A percentile compares a stretch with the other conserved stretches of the same genome.
Conservation (phyloP, 805 yeast species). For the Saturnispora kantuleensis region DNA sequence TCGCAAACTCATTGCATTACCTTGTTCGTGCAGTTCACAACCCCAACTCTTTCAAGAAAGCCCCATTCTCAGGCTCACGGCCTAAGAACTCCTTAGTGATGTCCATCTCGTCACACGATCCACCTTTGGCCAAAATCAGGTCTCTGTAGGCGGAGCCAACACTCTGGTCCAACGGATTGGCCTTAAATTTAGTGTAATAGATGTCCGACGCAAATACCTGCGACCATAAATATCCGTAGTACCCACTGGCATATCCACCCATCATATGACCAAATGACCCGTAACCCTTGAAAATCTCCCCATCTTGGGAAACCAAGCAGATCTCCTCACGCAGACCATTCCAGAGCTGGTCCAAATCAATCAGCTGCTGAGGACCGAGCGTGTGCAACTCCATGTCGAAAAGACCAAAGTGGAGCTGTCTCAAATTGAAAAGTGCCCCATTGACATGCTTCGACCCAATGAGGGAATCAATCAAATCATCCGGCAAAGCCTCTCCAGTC, state of each 20-base stretch:
- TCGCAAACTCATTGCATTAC: too few relatives aligned
- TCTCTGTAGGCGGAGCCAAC: slow-evolving; percentile 64
- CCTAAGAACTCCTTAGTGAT: slow-evolving; percentile 59
- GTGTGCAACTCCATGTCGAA: slow-evolving; percentile 71
- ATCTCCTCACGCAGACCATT: slow-evolving; percentile 55
- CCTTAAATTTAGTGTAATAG: slow-evolving; percentile 57
- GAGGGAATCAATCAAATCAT: slow-evolving; percentile 46
- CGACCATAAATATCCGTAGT: slow-evolving; percentile 82
- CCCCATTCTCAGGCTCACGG: slow-evolving; percentile 63
- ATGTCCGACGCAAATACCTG: slow-evolving; percentile 81
- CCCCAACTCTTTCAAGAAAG: slow-evolving; percentile 64
- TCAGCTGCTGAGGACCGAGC: slow-evolving; percentile 16
- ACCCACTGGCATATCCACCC: slow-evolving; percentile 81
- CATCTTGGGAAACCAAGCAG: slow-evolving; percentile 47
- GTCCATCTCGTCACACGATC: slow-evolving; percentile 59
- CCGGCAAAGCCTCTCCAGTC: slow-evolving; percentile 45
- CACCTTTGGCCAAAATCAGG: slow-evolving; percentile 60
- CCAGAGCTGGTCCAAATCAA: slow-evolving; percentile 53
- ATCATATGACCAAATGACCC: slow-evolving; percentile 73
- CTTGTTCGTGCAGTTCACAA: slow-evolving; percentile 12
- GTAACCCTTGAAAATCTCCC: slow-evolving; percentile 50
- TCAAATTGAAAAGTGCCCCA: slow-evolving; percentile 58
- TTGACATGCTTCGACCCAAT: slow-evolving; percentile 64
- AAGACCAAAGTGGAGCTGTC: slow-evolving; percentile 71
- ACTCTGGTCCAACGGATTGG: slow-evolving; percentile 53